These are phyloP conservation scores for Harrya chromipes DNA, from an alignment of 768 basidiomycete species.

Conservation along the genomic window DNA sequence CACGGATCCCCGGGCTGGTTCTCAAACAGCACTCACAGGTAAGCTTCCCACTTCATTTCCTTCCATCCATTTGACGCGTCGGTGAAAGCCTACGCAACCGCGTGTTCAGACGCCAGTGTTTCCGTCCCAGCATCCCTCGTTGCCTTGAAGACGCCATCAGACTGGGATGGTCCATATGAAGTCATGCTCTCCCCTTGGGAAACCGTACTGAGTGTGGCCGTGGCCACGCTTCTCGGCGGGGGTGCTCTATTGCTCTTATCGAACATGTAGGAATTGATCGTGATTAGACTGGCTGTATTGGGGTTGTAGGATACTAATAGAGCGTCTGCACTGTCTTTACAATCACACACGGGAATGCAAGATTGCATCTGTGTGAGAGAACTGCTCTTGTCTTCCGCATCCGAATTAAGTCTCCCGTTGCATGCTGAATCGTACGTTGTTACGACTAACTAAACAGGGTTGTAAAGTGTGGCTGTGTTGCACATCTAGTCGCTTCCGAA, in stretches of 20 bases:
- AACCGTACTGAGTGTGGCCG: conserved; percentile 43
- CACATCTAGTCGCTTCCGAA: neutral
- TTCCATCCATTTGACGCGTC: conserved; percentile 3
- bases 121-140: conserved; percentile 39
- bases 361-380: no score
- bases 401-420: no score
- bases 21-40: conserved; percentile 58
- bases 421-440: no score
- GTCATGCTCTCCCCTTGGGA: conserved; percentile 42
- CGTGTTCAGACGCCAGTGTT: conserved; percentile 41
- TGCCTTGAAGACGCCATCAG: conserved; percentile 43
- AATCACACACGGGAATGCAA: no score
- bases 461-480: conserved; percentile 16
- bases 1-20: conserved; percentile 56
- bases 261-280: conserved; percentile 38
- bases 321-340: neutral
- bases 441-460: no score
- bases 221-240: conserved; percentile 46
- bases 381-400: no score
- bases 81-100: conserved; percentile 49
- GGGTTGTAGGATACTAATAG: neutral
- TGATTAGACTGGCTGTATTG: neutral
- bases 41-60: conserved; percentile 12
- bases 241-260: conserved; percentile 51
- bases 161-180: conserved; percentile 62